Conservation (phyloP, 352 stramenopile genomes). For the Phytophthora multivora region DNA sequence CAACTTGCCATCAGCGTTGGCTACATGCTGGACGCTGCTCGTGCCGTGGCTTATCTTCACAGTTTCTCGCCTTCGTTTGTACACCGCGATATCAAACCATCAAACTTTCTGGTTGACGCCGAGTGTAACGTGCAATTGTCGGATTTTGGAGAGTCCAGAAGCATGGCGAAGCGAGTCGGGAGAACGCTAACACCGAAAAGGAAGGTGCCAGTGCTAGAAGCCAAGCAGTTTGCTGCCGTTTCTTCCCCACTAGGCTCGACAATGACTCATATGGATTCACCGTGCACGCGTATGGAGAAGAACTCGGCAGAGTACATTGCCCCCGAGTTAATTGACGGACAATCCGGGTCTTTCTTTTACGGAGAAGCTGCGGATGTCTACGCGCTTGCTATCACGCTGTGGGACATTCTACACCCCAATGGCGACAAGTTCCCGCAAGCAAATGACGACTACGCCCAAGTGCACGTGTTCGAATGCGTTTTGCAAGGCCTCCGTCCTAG, state of each 20-base stretch:
- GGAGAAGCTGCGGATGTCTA: slow-evolving; percentile 59
- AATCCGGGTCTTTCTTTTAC: slow-evolving; percentile 31
- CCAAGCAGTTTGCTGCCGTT: slow-evolving; percentile 1
- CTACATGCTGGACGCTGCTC: slow-evolving; percentile 52
- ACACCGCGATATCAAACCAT: slow-evolving; percentile 53
- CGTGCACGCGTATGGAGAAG: slow-evolving; percentile 5
- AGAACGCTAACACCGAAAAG: neutral
- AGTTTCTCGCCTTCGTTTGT: slow-evolving; percentile 51
- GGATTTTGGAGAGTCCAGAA: slow-evolving; percentile 44
- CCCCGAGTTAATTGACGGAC: slow-evolving; percentile 55
- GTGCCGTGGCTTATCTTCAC: slow-evolving; percentile 56
- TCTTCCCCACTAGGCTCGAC: slow-evolving; percentile 16
- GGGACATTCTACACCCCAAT: slow-evolving; percentile 58
- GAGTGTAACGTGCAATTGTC: slow-evolving; percentile 42
- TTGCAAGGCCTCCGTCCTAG: slow-evolving; percentile 41
- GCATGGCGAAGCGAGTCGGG: slow-evolving; percentile 14
- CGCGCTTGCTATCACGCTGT: slow-evolving; percentile 64
- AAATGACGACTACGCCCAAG: slow-evolving; percentile 35
- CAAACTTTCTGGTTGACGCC: slow-evolving; percentile 49
- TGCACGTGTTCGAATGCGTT: slow-evolving; percentile 50
- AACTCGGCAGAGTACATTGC: slow-evolving; percentile 64
- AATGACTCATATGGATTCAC: slow-evolving; percentile 10
- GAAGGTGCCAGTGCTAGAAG: slow-evolving; percentile 18
- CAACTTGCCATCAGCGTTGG: slow-evolving; percentile 45
- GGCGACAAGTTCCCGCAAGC: slow-evolving; percentile 40